Evolutionary conservation across 805 yeast genomes (phyloP), one percentile per base, ranked within the genome.

Genomic region (Pichia pseudocactophila): DNA sequence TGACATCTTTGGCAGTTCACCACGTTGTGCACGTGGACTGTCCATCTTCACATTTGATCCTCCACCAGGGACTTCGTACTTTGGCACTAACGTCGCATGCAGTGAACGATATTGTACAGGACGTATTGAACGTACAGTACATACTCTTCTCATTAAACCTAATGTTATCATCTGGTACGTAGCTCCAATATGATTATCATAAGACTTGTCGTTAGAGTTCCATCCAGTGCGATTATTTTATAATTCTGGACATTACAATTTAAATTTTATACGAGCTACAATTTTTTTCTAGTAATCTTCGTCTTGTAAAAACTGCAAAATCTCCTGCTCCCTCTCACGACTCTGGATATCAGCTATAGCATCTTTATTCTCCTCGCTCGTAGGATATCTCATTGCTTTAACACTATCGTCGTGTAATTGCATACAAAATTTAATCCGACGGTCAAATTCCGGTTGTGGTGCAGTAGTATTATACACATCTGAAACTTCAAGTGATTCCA

Each of bases 381-480:
- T 69, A 9, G 96, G 95, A 64, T 86, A 92, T 55, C 97, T 77
- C 97, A 92, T 87, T 8, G 95, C 87, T 65, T 86, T 84, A 45
- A 90, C 94, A 61, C 86, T 78, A 55, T 90, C 97, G 53, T 88
- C 87, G 65, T 90, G 95, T 51, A 90, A 72, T 37, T 82, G 74
- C 66, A 87, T 82, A 58, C 96, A 90, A 64, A 92, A 94, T 54
- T 78, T 78, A 62, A 92, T 90, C 70, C 99, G 82, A 62, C 87
- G 95, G 65, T 90, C 89, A 65, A 86, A 87, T 45, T 87, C 83
- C 13, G 65, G 68, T 64, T 87, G 96, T 28, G 99, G 98, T 55
- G 79, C 80, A 36, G 70, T 74, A 0, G 97, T 87, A 8, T 92
- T 81, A 63, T 92, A 92, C 39, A 89, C 74, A 61, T 92, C 96